phyloP scores from a whole-genome alignment of 129 eudicot species.

The Mikania micrantha region DNA sequence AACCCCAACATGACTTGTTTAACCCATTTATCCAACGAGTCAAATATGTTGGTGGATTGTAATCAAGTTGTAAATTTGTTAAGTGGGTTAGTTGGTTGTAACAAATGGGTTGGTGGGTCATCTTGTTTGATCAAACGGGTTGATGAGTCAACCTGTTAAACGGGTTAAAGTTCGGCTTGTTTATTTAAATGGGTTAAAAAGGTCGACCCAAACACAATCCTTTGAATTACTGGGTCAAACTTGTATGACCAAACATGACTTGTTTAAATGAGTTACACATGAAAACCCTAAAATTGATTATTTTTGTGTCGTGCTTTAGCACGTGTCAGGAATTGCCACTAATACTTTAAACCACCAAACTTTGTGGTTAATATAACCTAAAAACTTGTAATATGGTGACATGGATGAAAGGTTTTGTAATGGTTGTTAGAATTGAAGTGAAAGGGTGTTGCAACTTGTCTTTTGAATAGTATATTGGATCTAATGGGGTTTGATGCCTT shows the following conservation, averaged over 20 bases:
- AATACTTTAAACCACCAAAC: background rate
- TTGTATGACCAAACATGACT: no score
- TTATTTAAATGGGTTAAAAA: no score
- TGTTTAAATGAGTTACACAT: background rate
- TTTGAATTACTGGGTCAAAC: no score
- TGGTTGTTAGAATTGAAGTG: no score
- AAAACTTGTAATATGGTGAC: background rate
- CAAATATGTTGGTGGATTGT: background rate
- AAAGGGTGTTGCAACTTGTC: background rate
- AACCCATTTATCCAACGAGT: background rate
- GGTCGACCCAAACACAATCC: background rate
- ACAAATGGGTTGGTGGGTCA: background rate
- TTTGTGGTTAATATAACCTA: background rate
- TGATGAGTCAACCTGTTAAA: background rate
- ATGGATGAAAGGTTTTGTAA: background rate
- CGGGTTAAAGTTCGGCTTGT: background rate
- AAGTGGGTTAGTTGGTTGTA: background rate
- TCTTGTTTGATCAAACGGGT: background rate
- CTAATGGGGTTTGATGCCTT: constrained; percentile 4
- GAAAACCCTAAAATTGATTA: background rate
- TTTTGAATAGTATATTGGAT: background rate
- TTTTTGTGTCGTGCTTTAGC: background rate
- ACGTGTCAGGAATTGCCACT: background rate
- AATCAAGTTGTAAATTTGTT: background rate
- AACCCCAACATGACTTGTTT: no score